Evolutionary conservation across 2,329 filamentous ascomycete species (phyloP), one percentile per base, ranked within the genome.

Genomic region (Colletotrichum lentis): DNA sequence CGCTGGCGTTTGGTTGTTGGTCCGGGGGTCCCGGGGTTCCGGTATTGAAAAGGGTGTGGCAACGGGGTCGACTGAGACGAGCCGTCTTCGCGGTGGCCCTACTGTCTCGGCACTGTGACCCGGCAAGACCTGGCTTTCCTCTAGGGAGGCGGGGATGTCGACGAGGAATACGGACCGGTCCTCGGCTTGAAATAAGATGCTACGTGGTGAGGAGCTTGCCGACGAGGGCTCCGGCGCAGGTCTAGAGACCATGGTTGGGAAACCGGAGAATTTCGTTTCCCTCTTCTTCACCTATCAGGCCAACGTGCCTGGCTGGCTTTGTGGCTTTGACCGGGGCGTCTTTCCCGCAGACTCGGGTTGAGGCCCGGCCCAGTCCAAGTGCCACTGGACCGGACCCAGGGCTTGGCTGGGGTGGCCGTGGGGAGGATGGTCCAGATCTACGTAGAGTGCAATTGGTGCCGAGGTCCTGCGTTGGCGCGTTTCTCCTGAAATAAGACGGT

Each of bases 141-240:
- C 88, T 46, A 94, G 85, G 1, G 91, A 92, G 20, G 82, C 80
- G 27, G 91, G 91, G 53, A 93, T 86, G 73, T 94, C 91, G 59
- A 94, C 76, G 31, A 93, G 76, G 24, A 87, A 80, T 61, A 90
- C 77, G 53, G 84, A 60, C 12, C 22, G 57, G 44, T 27, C 49
- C 31, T 70, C 57, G 31, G 69, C 54, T 5, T 47, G 52, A n/a
- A 62, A 72, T 69, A 70, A 16, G 58, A 62, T 64, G 50, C 70
- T 67, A 35, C 52, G 16, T 27, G 61, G 58, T 12, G 41, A 62
- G 20, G 16, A 20, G 44, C n/a, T 57, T 18, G 54, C 22, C 41
- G 18, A 8, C 0, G 16, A 31, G 41, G 54, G 41, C 49, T 50
- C 41, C 43, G 54, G 44, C 41, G 18, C 18, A 3, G 41, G 31